These are phyloP conservation scores for Panicum virgatum DNA, from an alignment of 202 grass and related monocot genomes.

Conservation along the genomic window DNA sequence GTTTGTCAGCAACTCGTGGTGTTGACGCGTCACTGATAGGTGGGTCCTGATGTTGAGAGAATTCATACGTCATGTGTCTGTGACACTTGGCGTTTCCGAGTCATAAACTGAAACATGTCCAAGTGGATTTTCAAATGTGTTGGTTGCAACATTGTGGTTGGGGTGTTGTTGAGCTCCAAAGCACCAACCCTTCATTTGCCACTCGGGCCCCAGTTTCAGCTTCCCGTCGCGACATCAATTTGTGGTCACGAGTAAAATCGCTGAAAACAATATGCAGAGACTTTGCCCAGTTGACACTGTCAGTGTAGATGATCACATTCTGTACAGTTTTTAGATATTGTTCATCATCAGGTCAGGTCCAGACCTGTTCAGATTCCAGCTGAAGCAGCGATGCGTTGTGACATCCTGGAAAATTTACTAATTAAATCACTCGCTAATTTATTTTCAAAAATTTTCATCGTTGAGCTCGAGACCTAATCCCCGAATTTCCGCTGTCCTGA, in stretches of 20 bases:
- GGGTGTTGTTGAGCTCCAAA: constrained; percentile 20
- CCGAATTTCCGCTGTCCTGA: too few relatives aligned
- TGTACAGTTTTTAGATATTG: neutral
- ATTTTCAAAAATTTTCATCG: too few relatives aligned
- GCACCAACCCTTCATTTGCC: neutral
- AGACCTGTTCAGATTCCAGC: constrained; percentile 24
- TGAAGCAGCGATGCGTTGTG: too few relatives aligned
- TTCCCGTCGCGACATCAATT: neutral
- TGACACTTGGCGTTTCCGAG: neutral
- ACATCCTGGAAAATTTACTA: too few relatives aligned
- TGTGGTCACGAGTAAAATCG: neutral
- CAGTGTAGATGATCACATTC: neutral
- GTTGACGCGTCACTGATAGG: neutral
- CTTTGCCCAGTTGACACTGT: neutral
- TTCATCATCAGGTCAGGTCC: constrained; percentile 15
- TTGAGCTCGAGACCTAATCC: too few relatives aligned
- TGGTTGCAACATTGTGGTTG: constrained; percentile 45
- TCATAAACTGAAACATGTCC: neutral
- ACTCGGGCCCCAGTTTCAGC: constrained; percentile 18
- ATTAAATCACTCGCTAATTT: too few relatives aligned
- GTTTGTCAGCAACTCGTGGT: neutral
- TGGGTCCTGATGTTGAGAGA: neutral
- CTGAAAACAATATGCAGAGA: neutral
- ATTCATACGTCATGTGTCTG: neutral
- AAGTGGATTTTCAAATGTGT: constrained; percentile 30